Base-by-base conservation (phyloP, 176 grass and related monocot species). In the Triticum urartu region DNA sequence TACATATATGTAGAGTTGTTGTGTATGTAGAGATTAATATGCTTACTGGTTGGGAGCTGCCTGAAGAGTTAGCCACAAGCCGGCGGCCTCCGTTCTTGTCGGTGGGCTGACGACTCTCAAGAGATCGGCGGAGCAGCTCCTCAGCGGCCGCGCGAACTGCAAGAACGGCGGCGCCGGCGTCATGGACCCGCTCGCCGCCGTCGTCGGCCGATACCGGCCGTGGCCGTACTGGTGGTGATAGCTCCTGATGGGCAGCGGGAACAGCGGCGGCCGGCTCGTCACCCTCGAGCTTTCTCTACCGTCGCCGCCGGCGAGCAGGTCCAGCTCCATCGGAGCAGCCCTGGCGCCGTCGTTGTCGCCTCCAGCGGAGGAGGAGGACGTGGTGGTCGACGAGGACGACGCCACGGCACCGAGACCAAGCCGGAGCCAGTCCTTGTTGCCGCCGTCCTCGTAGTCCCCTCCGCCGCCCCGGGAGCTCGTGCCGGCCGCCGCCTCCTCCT, bases 21-120 rank as follows among this genome's bases (percentile, higher is more conserved):
- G 66, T 56, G 40, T 54, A 54, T 71, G 3, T n/a, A 26, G 63
- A 1, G 30, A 15, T 24, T 33, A 21, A 36, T 79, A 34, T 68
- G 67, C 93, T 95, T 90, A 98, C 97, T 98, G 94, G 86, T 91
- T 88, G 43, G 88, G 82, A 79, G 86, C 81, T 68, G 97, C 92
- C 34, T 86, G 65, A 63, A 98, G 97, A 62, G 85, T 61, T 63
- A 98, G 59, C 97, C 97, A 98, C 35, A 98, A 66, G 12, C 92
- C 92, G 6, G 94, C 67, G 71, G 90, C 47, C 79, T 91, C 90
- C 40, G 79, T 78, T 86, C 92, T 68, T 76, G 45, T 85, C 28
- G 94, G 88, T 30, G 92, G 89, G 64, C 75, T 91, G 26, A 95
- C 71, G 67, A 98, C 94, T 82, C 82, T 91, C 58, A 90, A 73